These are phyloP conservation scores for Phanerochaete carnosa DNA, from an alignment of 768 basidiomycete species.

Conservation along the genomic window DNA sequence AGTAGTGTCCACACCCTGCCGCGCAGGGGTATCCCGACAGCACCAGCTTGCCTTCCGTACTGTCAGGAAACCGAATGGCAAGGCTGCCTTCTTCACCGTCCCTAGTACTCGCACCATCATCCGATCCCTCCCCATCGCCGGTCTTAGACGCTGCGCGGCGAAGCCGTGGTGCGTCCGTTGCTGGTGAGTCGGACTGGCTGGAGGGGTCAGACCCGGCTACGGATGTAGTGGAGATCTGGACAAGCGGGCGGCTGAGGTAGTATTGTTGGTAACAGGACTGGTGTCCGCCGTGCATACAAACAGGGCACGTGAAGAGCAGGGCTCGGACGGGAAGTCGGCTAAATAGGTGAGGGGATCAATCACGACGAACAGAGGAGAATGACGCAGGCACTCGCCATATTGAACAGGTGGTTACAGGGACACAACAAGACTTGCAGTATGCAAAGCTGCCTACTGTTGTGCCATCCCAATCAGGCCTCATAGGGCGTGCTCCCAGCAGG, in stretches of 20 bases:
- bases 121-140: conserved; percentile 19
- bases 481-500: conserved; percentile 25
- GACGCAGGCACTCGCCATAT: conserved; percentile 56
- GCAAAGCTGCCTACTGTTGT: conserved; percentile 41
- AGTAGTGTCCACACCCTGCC: conserved; percentile 80
- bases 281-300: conserved; percentile 81
- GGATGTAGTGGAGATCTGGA: conserved; percentile 34
- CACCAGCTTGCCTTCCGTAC: conserved; percentile 2
- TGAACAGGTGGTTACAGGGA: conserved; percentile 47
- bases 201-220: conserved; percentile 10
- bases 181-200: conserved; percentile 18
- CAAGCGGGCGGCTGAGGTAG: conserved; percentile 57
- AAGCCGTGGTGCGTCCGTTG: conserved; percentile 9
- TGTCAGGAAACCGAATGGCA: conserved; percentile 9
- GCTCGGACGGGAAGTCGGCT: conserved; percentile 77
- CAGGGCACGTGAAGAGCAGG: conserved; percentile 68
- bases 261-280: conserved; percentile 72
- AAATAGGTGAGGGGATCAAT: conserved; percentile 2
- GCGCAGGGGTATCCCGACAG: conserved; percentile 65
- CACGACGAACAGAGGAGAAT: neutral
- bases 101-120: conserved; percentile 19
- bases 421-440: conserved; percentile 56
- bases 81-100: conserved; percentile 16
- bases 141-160: neutral
- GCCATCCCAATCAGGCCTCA: neutral